Evolutionary conservation across 306 rosid genomes (phyloP).

Genomic region (Alnus rubra): DNA sequence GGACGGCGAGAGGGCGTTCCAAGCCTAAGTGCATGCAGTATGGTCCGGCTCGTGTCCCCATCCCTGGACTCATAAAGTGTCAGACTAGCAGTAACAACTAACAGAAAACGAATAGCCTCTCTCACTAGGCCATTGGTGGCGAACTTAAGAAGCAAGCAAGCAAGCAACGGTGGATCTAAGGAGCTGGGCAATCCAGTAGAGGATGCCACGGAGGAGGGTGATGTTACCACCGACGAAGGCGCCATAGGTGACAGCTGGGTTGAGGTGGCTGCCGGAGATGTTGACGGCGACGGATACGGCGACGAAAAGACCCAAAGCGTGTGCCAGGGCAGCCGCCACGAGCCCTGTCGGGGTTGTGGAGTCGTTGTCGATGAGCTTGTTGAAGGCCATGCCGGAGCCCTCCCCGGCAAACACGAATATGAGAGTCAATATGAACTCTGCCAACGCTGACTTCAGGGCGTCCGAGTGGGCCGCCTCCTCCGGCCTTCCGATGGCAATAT

Average conservation of each 20-base stretch:
- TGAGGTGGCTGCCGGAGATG: conserved; percentile 94
- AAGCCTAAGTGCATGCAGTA: background rate
- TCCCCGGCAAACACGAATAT: conserved; percentile 92
- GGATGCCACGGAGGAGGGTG: conserved; percentile 66
- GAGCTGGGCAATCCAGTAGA: conserved; percentile 86
- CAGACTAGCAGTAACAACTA: background rate
- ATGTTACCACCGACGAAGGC: conserved; percentile 84
- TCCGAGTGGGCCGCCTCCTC: conserved; percentile 65
- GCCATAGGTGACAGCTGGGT: conserved; percentile 95
- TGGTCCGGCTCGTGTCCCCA: too few species aligned
- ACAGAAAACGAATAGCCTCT: background rate
- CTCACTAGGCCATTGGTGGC: conserved; percentile 59
- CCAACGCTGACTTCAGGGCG: conserved; percentile 62
- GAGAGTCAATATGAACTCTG: conserved; percentile 84
- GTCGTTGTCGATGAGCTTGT: conserved; percentile 62
- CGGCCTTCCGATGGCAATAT: conserved; percentile 68
- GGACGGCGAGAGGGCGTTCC: conserved; percentile 93
- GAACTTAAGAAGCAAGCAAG: conserved; percentile 51
- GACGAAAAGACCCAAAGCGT: conserved; percentile 76
- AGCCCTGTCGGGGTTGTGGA: conserved; percentile 64
- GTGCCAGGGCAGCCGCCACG: conserved; percentile 68
- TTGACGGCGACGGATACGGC: conserved; percentile 72
- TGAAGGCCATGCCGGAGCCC: conserved; percentile 81
- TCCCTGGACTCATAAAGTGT: background rate
- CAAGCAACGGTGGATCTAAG: conserved; percentile 72